Base-by-base conservation (phyloP, 768 basidiomycete species). In the Tubosaeta sp. region DNA sequence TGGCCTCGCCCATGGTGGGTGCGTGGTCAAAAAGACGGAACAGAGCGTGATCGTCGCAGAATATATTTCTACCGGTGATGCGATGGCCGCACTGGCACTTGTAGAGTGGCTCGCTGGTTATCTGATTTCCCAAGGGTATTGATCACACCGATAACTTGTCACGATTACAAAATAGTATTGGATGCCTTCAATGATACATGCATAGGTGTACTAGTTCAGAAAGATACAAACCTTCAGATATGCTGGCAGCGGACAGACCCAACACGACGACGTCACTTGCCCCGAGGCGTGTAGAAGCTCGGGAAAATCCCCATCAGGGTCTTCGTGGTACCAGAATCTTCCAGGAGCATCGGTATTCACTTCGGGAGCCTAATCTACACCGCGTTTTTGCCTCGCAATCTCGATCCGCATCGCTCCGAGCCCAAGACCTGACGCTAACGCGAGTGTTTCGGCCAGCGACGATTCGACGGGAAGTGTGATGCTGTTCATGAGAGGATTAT, bases 361-460 rank as follows among this genome's bases (percentile, higher is more conserved):
- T 38, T 48, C 50, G 1, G 33, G 58, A 9, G 44, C 48, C 2
- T 48, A 56, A 14, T 44, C 44, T 10, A 6, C 7, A 12, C 55
- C 44, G 11, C 65, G 11, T 9, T 32, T 44, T 58, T 63, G 64
- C 29, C 80, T 75, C 29, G 69, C 80, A 12, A 88, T 72, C 68
- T 91, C 86, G 19, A 88, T 79, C 80, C 82, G 89, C 43, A 82
- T 79, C 17, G 79, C 85, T 4, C 76, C 77, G 14, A 89, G 57
- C 0, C 83, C 84, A 72, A 88, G 77, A 6, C 85, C 83, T 6
- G 74, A 68, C 5, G 55, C 64, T 0, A 63, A 58, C 2, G 63
- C 59, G 34, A 86, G 59, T 35, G 68, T 66, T 1, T 76, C 71
- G 7, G 78, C 62, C 0, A 74, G 58, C 9, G 67, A 66, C 7